Conservation (phyloP, 75 land plant species). For the Pinus albicaulis region DNA sequence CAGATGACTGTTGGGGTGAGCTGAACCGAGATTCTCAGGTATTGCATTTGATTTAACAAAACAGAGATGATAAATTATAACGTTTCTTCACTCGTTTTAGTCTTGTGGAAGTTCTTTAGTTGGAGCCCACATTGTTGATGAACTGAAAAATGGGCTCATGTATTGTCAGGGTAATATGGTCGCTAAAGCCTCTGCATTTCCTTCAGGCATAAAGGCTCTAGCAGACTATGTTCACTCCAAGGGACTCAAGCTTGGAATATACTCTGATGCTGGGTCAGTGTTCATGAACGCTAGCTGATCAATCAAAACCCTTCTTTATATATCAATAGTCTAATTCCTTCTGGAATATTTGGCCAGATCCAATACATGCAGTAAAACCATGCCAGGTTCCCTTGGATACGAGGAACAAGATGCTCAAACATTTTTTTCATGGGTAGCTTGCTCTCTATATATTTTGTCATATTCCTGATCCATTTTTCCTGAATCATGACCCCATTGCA, state of each 20-base stretch:
- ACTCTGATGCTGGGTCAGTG: slow-evolving; percentile 83
- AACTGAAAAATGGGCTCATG: no score
- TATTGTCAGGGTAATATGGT: slow-evolving; percentile 65
- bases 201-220: slow-evolving; percentile 85
- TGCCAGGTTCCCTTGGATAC: slow-evolving; percentile 61
- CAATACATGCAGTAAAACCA: slow-evolving; percentile 25
- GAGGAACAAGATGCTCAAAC: slow-evolving; percentile 57
- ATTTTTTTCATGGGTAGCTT: slow-evolving; percentile 58
- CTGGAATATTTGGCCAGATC: neutral
- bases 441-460: no score
- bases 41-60: no score
- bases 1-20: slow-evolving; percentile 71
- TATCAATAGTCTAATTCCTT: no score
- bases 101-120: no score
- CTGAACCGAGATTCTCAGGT: slow-evolving; percentile 18
- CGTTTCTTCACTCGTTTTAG: no score
- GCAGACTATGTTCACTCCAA: slow-evolving; percentile 89
- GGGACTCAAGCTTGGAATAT: slow-evolving; percentile 89
- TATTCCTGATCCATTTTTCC: no score
- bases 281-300: neutral
- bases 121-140: no score
- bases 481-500: no score
- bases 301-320: no score
- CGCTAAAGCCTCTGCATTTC: slow-evolving; percentile 67
- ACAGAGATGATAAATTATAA: no score